Conservation (phyloP, 805 yeast species). For the Wilhelminamyces savonicus region DNA sequence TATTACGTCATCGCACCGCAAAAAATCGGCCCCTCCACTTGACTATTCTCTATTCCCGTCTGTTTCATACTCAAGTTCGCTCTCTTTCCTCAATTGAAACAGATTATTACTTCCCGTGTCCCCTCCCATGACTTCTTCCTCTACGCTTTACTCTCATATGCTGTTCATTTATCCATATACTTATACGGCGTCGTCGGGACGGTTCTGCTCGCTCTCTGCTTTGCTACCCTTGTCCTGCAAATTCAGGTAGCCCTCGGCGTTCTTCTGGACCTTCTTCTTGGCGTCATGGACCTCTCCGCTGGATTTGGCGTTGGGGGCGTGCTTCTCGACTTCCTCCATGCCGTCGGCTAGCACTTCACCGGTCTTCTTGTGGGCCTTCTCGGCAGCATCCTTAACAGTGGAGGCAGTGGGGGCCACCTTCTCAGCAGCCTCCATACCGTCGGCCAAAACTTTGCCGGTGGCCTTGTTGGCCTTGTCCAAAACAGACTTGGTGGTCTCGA, state of each 20-base stretch:
- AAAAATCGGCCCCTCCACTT: too few relatives aligned
- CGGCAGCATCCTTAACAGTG: constrained; percentile 16
- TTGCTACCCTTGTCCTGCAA: constrained; percentile 40
- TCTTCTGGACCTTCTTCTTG: constrained; percentile 17
- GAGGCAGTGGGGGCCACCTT: constrained; percentile 10
- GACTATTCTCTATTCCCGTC: too few relatives aligned
- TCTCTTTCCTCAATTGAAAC: too few relatives aligned
- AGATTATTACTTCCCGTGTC: too few relatives aligned
- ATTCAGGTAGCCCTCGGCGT: constrained; percentile 29
- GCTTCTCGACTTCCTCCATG: constrained; percentile 17
- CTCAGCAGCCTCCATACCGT: constrained; percentile 39
- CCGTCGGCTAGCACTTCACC: constrained; percentile 29
- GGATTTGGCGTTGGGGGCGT: constrained; percentile 2
- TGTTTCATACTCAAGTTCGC: too few relatives aligned
- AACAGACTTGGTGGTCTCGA: constrained; percentile 81
- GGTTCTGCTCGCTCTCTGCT: constrained; percentile 36
- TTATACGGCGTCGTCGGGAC: constrained; percentile 42
- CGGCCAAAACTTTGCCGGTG: constrained; percentile 75
- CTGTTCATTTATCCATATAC: too few relatives aligned
- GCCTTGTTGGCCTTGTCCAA: constrained; percentile 85
- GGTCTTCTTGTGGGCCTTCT: constrained; percentile 21
- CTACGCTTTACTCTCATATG: too few relatives aligned
- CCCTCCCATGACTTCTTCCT: too few relatives aligned
- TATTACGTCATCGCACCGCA: too few relatives aligned
- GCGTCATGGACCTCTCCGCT: constrained; percentile 5